Evolutionary conservation across 2,329 filamentous ascomycete genomes (phyloP), one percentile per base, ranked within the genome.

Genomic region (Fusarium sp.): DNA sequence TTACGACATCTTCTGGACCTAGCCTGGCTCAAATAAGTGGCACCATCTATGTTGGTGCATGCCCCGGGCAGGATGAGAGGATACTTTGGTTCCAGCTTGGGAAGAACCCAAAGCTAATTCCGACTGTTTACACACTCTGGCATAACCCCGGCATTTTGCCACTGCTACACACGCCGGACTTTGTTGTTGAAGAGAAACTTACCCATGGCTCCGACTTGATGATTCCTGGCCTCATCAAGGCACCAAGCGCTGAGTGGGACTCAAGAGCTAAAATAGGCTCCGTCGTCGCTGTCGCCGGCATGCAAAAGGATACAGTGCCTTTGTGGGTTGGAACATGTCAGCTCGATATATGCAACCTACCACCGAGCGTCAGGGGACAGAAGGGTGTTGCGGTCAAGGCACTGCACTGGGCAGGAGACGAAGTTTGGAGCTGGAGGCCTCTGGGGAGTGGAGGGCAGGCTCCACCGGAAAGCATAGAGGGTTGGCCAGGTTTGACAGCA

Each of bases 41-140:
- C 9, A 77, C 70, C 0, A 66, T 77, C 31, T 77, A 77, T 3
- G 68, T 77, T 10, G 75, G 75, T 20, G 35, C 70, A n/a, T 68
- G 72, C 42, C 63, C 66, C 3, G 73, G 60, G 4, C 66, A 74
- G 25, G 73, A 76, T 27, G 75, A 77, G 57, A 75, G 75, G 35
- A 66, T 77, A 16, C 75, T 77, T 16, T 77, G 75, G 75, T 77
- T 77, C 27, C 75, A 77, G 60, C 63, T 65, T 1, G 74, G 74
- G 5, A 77, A 77, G 66, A 77, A 69, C 9, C 70, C 74, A 2
- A 63, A 36, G n/a, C 20, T 77, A 50, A 77, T 77, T 69, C 74
- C 75, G 8, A 77, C 75, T 2, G 70, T 77, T 5, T 77, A 77
- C 4, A 77, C 74, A 4, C 59, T 77, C 40, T 77, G 75, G 75